These are phyloP conservation scores for Ceratocystis alfenasii DNA, from an alignment of 2,329 filamentous ascomycete genomes.

Conservation along the genomic window DNA sequence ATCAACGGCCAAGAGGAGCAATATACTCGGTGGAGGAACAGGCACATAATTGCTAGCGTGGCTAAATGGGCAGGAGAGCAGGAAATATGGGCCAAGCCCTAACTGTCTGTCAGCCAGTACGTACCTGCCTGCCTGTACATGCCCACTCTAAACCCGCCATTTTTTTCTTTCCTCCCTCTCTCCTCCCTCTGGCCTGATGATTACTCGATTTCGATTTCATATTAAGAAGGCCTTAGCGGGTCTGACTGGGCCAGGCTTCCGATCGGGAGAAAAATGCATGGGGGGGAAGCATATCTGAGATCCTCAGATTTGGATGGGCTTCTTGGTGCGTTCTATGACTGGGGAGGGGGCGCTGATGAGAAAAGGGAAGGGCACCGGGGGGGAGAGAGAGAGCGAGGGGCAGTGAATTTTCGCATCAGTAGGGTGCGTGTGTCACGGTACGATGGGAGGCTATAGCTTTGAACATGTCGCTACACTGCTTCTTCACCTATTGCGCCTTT, in stretches of 20 bases:
- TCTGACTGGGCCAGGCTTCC: neutral
- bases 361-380: neutral
- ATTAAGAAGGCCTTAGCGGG: neutral
- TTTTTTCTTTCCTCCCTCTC: neutral
- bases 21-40: slow-evolving; percentile 1
- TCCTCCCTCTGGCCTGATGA: neutral
- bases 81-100: no score
- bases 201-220: neutral
- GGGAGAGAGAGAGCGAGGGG: neutral
- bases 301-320: slow-evolving; percentile 1
- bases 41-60: neutral
- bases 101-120: neutral
- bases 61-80: no score
- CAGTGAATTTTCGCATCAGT: neutral
- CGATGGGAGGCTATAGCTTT: slow-evolving; percentile 1
- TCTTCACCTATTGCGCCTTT: no score
- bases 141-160: neutral
- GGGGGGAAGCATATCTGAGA: slow-evolving; percentile 3
- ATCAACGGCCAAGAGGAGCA: neutral
- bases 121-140: neutral
- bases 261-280: slow-evolving; percentile 1
- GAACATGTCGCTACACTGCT: neutral
- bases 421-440: neutral
- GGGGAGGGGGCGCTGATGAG: slow-evolving; percentile 1
- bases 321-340: slow-evolving; percentile 6